These are phyloP conservation scores for Trichophyton simii DNA, from an alignment of 2,329 filamentous ascomycete species.

Conservation along the genomic window DNA sequence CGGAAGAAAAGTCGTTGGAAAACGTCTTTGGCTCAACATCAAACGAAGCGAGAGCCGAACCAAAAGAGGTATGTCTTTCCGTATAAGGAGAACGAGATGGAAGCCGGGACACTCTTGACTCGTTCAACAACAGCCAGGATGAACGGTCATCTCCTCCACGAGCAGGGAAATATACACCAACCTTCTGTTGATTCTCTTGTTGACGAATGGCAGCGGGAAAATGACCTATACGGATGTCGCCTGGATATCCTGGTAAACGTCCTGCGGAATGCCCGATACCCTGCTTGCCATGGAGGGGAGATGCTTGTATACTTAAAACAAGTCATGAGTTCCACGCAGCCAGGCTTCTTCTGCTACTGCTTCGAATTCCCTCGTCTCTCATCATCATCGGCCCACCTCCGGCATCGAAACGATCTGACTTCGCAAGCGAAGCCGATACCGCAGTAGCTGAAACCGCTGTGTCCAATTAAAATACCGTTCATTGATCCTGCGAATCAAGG, in stretches of 20 bases:
- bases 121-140: not conserved
- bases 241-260: not conserved
- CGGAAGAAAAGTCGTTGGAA: not conserved
- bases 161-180: not conserved
- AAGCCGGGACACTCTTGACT: not conserved
- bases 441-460: not conserved
- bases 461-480: not conserved
- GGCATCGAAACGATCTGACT: not conserved
- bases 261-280: not conserved
- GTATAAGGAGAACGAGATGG: not conserved
- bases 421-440: not conserved
- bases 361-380: not conserved
- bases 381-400: not conserved
- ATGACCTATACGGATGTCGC: not conserved
- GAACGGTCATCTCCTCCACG: not conserved
- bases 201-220: not conserved
- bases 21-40: not conserved
- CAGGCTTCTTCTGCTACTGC: not conserved
- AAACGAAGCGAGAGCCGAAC: not conserved
- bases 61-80: not conserved
- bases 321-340: not conserved
- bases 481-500: not conserved
- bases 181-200: not conserved
- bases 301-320: slow-evolving; percentile 1
- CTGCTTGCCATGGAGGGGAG: not conserved